phyloP scores from a whole-genome alignment of 345 rosid genomes.

The Populus nigra region DNA sequence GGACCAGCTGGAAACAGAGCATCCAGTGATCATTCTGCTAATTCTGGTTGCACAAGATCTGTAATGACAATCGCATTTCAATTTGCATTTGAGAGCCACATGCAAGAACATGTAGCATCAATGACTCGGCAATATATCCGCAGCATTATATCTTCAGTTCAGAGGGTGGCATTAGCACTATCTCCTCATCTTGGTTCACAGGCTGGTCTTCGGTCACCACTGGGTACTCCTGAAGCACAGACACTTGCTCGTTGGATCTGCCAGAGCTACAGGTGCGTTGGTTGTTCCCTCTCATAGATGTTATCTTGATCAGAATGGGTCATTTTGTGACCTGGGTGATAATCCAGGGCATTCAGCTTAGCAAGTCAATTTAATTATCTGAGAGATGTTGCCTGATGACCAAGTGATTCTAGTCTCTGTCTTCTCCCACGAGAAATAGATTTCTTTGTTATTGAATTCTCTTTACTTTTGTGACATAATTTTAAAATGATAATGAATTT shows the following conservation, averaged over 20 bases:
- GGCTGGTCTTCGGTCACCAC: constrained; percentile 73
- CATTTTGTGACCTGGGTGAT: background rate
- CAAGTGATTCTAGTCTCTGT: background rate
- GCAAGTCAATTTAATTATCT: background rate
- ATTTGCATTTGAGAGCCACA: constrained; percentile 88
- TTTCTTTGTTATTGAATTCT: background rate
- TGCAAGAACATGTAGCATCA: constrained; percentile 92
- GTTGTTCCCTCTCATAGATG: background rate
- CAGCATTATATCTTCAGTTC: constrained; percentile 85
- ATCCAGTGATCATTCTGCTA: constrained; percentile 49
- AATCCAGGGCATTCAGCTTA: background rate
- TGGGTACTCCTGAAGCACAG: constrained; percentile 95
- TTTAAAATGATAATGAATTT: background rate
- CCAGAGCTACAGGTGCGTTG: constrained; percentile 67
- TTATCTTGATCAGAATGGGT: background rate
- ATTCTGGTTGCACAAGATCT: constrained; percentile 66
- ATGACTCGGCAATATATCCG: constrained; percentile 93
- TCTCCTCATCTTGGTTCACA: constrained; percentile 85
- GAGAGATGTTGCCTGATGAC: background rate
- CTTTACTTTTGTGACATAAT: background rate
- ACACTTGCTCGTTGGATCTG: constrained; percentile 97
- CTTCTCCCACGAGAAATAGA: background rate
- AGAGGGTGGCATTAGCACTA: constrained; percentile 91
- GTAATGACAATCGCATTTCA: constrained; percentile 96
- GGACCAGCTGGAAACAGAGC: constrained; percentile 72